These are phyloP conservation scores for Aspergillus japonicus DNA, from an alignment of 2,329 filamentous ascomycete species.

Conservation along the genomic window DNA sequence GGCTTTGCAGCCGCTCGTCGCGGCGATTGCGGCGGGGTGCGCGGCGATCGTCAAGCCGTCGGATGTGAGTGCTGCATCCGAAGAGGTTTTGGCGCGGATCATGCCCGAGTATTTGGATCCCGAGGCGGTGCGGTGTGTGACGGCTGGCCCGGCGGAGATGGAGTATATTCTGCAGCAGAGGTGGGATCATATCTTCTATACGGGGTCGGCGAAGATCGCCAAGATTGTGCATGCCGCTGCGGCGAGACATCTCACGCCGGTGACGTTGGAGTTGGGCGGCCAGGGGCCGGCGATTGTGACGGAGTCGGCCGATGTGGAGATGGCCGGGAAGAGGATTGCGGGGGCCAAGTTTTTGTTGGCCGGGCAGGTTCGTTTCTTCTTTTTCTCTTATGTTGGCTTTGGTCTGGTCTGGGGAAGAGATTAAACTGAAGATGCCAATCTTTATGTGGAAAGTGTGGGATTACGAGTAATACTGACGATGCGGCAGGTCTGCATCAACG, in stretches of 20 bases:
- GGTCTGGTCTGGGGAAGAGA: too few species aligned
- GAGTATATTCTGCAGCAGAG: constrained; percentile 36
- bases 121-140: constrained; percentile 36
- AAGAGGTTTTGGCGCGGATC: constrained; percentile 42
- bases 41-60: constrained; percentile 48
- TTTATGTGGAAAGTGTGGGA: too few species aligned
- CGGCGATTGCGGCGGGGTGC: constrained; percentile 47
- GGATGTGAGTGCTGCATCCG: constrained; percentile 37
- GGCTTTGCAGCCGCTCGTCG: constrained; percentile 41
- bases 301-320: constrained; percentile 42
- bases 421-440: too few species aligned
- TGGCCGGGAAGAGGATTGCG: constrained; percentile 46
- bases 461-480: too few species aligned
- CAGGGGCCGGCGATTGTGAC: constrained; percentile 48
- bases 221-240: constrained; percentile 42
- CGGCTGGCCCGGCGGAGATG: constrained; percentile 42
- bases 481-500: constrained; percentile 32
- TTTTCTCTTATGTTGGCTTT: too few species aligned
- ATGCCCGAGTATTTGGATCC: constrained; percentile 46
- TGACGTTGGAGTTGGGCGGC: constrained; percentile 48
- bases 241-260: constrained; percentile 47
- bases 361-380: constrained; percentile 34
- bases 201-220: constrained; percentile 42
- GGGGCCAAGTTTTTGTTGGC: constrained; percentile 45
- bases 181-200: constrained; percentile 51